Evolutionary conservation across 805 yeast genomes (phyloP).

Genomic region (Pichia kluyveri): DNA sequence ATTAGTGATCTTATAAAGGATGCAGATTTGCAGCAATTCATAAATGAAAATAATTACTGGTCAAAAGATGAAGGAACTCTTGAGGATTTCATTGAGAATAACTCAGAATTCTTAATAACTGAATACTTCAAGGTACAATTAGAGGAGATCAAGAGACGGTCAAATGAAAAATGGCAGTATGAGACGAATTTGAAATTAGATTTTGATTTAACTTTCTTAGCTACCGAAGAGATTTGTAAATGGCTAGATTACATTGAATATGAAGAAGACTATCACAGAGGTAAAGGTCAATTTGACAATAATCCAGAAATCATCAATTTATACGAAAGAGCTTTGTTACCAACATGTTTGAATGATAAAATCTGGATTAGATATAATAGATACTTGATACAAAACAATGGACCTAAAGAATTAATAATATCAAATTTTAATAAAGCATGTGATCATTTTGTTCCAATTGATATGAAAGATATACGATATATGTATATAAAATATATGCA

Average conservation of each 20-base stretch:
- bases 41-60: slow-evolving; percentile 4
- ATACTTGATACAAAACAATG: slow-evolving; percentile 34
- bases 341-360: slow-evolving; percentile 48
- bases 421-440: slow-evolving; percentile 44
- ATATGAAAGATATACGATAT: slow-evolving; percentile 19
- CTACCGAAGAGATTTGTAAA: slow-evolving; percentile 32
- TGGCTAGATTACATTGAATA: slow-evolving; percentile 62
- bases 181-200: slow-evolving; percentile 57
- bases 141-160: slow-evolving; percentile 38
- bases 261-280: slow-evolving; percentile 23
- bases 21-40: slow-evolving; percentile 22
- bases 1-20: slow-evolving; percentile 24
- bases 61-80: neutral
- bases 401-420: slow-evolving; percentile 24
- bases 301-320: slow-evolving; percentile 30
- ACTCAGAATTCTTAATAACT: slow-evolving; percentile 27
- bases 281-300: slow-evolving; percentile 6
- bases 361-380: slow-evolving; percentile 64
- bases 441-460: slow-evolving; percentile 26
- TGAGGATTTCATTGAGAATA: neutral
- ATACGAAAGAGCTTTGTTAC: slow-evolving; percentile 68
- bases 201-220: slow-evolving; percentile 42
- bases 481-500: slow-evolving; percentile 23
- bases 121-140: slow-evolving; percentile 36
- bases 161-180: slow-evolving; percentile 57